Evolutionary conservation across 345 rosid genomes (phyloP).

Genomic region (Cardamine resedifolia): DNA sequence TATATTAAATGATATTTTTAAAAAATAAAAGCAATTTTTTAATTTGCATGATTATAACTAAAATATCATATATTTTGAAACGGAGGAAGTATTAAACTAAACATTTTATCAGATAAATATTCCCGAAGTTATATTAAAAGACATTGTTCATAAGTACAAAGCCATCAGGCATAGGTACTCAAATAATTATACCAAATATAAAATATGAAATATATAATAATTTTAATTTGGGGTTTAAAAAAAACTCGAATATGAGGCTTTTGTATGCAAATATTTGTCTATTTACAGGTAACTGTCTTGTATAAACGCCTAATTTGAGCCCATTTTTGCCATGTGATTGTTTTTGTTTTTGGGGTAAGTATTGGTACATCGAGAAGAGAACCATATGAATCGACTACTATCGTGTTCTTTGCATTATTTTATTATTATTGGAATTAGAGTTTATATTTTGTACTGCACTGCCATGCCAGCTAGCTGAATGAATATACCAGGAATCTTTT

Average conservation of each 20-base stretch:
- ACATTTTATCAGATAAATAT: background rate
- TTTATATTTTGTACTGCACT: constrained; percentile 22
- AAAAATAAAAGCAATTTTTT: no score
- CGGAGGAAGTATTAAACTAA: no score
- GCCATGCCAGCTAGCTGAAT: constrained; percentile 34
- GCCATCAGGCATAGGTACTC: background rate
- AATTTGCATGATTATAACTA: no score
- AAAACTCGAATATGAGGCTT: background rate
- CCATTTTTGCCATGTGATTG: constrained; percentile 29
- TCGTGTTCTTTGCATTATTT: constrained; percentile 10
- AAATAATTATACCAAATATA: background rate
- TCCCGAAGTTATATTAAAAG: background rate
- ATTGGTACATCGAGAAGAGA: constrained; percentile 23
- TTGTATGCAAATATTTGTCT: constrained; percentile 8
- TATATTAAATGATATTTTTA: no score
- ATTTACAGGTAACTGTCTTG: constrained; percentile 19
- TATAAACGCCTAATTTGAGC: constrained; percentile 32
- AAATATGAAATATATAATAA: background rate
- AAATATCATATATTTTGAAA: no score
- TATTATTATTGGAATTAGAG: constrained; percentile 2
- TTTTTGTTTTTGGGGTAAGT: background rate
- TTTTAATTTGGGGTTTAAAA: background rate
- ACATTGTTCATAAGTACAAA: background rate
- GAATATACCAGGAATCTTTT: constrained; percentile 37
- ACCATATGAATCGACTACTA: constrained; percentile 16